phyloP scores from a whole-genome alignment of 306 rosid species.

The Coriaria nepalensis region DNA sequence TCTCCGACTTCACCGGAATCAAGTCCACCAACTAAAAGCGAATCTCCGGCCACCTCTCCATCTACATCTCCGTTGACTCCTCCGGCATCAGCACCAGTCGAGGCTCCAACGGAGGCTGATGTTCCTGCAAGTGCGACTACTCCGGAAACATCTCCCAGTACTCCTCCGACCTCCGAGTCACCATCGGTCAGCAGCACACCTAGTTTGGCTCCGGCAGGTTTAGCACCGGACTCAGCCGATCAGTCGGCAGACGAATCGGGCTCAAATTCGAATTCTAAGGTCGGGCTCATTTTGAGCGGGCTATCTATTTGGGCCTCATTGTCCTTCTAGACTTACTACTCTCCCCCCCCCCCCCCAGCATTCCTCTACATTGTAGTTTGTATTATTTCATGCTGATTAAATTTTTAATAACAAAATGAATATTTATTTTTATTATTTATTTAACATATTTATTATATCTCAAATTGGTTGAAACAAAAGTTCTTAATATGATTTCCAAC shows the following conservation, averaged over 20 bases:
- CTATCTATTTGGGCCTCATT: conserved; percentile 31
- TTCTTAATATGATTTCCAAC: no score
- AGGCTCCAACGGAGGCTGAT: conserved; percentile 32
- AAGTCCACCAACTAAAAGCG: conserved; percentile 29
- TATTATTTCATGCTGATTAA: not conserved
- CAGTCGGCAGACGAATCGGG: conserved; percentile 47
- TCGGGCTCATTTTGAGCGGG: conserved; percentile 23
- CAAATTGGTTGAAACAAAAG: no score
- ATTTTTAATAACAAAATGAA: no score
- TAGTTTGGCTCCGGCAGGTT: conserved; percentile 30
- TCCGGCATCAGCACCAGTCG: conserved; percentile 32
- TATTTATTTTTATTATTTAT: no score
- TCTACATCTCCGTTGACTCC: conserved; percentile 21
- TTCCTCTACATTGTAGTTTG: not conserved
- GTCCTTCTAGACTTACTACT: conserved; percentile 22
- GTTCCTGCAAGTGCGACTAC: conserved; percentile 32
- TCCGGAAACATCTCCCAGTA: conserved; percentile 22
- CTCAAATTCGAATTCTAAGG: conserved; percentile 19
- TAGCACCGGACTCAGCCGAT: conserved; percentile 42
- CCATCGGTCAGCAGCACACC: conserved; percentile 44
- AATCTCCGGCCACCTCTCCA: conserved; percentile 34
- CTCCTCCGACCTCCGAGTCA: conserved; percentile 45
- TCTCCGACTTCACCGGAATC: conserved; percentile 36
- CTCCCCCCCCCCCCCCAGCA: not conserved
- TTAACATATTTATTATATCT: no score